Evolutionary conservation across 805 yeast species (phyloP), one percentile per base, ranked within the genome.

Genomic region (Myxozyma nipponensis): DNA sequence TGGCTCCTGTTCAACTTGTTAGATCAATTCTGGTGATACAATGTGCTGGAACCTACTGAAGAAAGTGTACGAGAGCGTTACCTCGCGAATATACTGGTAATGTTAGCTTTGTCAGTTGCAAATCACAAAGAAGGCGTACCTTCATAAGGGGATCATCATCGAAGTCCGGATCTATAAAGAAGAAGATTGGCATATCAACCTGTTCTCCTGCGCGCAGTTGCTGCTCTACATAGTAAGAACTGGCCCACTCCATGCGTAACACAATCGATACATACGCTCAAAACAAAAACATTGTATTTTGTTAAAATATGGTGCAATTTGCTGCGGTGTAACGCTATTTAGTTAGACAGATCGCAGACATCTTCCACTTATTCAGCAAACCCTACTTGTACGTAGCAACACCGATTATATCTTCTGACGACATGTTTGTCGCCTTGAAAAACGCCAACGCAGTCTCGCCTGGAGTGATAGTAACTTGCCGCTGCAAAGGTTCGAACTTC

Each of bases 361-460:
- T n/a, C n/a, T n/a, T n/a, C n/a, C n/a, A n/a, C n/a, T n/a, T n/a
- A n/a, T n/a, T n/a, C n/a, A n/a, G n/a, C n/a, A n/a, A 15, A 3
- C 24, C 50, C 19, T 44, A 53, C 57, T 54, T 57, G 67, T 93
- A 93, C 0, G 98, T 93, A 1, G 98, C 98, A 95, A 93, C 93
- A 5, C 98, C 98, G 46, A 93, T 87, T 39, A 93, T 86, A 66
- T 93, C 98, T 61, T 86, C 86, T 52, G 83, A 83, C 39, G 95
- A 80, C 53, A 73, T 73, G 65, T 93, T 93, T 67, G 83, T 86
- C 22, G 98, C 98, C 67, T 83, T 85, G 72, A 88, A 93, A 66
- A 93, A 93, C 0, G 96, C 97, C 53, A 93, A 72, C 0, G 98
- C 98, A 2, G 98, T 93, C 69, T 93, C 98, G 21, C 98, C 98